These are phyloP conservation scores for Geotrichum fermentans DNA, from an alignment of 1,139 yeast genomes.

Conservation along the genomic window DNA sequence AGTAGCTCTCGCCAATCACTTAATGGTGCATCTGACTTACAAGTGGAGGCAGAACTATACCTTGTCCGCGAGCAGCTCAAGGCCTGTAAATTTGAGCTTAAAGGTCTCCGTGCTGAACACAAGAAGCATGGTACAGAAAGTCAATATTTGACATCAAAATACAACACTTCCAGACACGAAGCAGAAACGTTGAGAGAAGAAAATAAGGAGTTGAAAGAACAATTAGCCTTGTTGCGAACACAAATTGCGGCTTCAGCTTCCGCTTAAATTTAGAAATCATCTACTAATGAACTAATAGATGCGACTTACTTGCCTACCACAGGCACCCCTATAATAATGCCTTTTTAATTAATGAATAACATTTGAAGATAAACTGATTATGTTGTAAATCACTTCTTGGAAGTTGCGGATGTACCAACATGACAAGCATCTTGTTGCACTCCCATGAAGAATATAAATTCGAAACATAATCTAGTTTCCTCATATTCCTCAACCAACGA, in stretches of 20 bases:
- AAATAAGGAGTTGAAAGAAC: constrained; percentile 19
- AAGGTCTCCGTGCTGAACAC: constrained; percentile 25
- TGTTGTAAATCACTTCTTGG: not conserved
- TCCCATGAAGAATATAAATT: not conserved
- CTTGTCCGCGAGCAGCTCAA: constrained; percentile 22
- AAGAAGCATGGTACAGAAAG: constrained; percentile 25
- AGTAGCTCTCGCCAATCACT: constrained; percentile 1
- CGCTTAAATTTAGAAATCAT: not conserved
- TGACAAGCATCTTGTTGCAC: not conserved
- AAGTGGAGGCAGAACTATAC: constrained; percentile 12
- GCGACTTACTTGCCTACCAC: not conserved
- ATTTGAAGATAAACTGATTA: not conserved
- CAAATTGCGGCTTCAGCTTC: not conserved
- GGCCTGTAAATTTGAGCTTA: constrained; percentile 15
- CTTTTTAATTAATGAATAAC: not conserved
- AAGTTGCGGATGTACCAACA: not conserved
- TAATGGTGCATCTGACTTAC: not conserved
- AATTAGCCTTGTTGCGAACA: constrained; percentile 1
- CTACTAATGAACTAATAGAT: not conserved
- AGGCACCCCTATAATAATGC: not conserved
- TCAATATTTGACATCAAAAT: constrained; percentile 28
- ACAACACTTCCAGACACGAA: constrained; percentile 26
- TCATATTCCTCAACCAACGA: not conserved
- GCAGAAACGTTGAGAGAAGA: constrained; percentile 19
- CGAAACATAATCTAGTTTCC: not conserved